Percentiles rank a stretch among this genome's conserved stretches.
Evolutionary conservation across 2,329 filamentous ascomycete genomes (phyloP).

Genomic region (Phoma sp.): DNA sequence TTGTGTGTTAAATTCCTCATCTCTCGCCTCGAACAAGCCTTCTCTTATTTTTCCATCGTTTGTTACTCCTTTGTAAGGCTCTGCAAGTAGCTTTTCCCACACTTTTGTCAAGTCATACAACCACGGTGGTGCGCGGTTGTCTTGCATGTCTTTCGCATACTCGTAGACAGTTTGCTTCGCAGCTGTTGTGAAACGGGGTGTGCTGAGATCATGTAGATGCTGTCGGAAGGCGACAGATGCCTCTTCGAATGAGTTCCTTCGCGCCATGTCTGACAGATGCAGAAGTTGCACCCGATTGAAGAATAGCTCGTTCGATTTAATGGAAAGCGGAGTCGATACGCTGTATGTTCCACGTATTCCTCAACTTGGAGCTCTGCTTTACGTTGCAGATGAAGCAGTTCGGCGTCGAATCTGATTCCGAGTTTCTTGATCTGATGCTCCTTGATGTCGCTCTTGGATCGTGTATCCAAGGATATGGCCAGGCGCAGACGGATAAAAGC

Average conservation of each 20-base stretch:
- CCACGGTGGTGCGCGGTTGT: slow-evolving; percentile 68
- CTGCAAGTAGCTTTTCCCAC: slow-evolving; percentile 53
- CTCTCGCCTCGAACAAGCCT: slow-evolving; percentile 64
- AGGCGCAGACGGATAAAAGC: background rate
- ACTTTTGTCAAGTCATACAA: slow-evolving; percentile 53
- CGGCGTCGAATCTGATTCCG: background rate
- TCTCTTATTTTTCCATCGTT: slow-evolving; percentile 66
- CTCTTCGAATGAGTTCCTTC: slow-evolving; percentile 33
- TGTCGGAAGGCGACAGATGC: slow-evolving; percentile 57
- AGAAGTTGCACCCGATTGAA: background rate
- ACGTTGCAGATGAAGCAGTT: background rate
- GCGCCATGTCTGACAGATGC: slow-evolving; percentile 16
- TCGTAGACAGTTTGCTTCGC: slow-evolving; percentile 67
- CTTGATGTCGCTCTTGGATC: background rate
- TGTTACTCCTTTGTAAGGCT: slow-evolving; percentile 75
- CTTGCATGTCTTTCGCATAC: slow-evolving; percentile 67
- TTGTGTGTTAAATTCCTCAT: slow-evolving; percentile 68
- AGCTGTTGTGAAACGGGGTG: slow-evolving; percentile 68
- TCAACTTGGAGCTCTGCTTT: background rate
- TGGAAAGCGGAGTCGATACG: background rate
- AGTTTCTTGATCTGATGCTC: background rate
- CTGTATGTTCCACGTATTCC: background rate
- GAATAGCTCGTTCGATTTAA: background rate
- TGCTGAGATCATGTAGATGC: slow-evolving; percentile 67
- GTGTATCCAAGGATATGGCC: background rate